Base-by-base conservation (phyloP, 805 yeast species). In the Torulaspora microellipsoides region DNA sequence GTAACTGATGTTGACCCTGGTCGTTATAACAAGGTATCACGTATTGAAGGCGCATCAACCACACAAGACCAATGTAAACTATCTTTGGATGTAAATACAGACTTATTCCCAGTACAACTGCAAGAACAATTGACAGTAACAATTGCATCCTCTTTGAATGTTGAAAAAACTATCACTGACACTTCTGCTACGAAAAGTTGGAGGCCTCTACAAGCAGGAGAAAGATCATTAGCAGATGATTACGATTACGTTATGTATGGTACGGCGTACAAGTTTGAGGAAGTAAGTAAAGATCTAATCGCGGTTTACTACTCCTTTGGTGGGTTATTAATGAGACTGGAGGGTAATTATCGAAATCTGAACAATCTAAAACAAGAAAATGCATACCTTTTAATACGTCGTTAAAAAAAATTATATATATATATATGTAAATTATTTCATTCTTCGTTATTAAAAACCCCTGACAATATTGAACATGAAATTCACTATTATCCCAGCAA, bases 161-260 rank as follows among this genome's bases (percentile, higher is more conserved):
- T 75, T 11, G 67, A 60, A 4, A 75, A 76, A 29, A 55, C 64
- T 61, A 49, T 70, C 48, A 73, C 70, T 58, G 62, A 74, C 64
- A 42, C 49, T 10, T 51, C 55, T 4, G 57, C 58, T n/a, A 54
- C 62, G 32, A 49, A 48, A 17, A 67, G 71, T 15, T 70, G 74
- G 74, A 70, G 73, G 59, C 72, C 73, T 14, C 95, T 96, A 35
- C 85, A 77, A 66, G 76, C 85, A 10, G 85, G 83, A 46, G 96
- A 89, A 54, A 78, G 83, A 60, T 78, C 95, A 5, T 74, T 91
- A 58, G 96, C 96, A 53, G 97, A 91, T 64, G 98, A 93, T 62
- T 91, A 89, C 70, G 98, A 91, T 66, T 93, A 93, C 59, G 98
- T 93, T 53, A 91, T 93, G 98, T 81, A 90, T 64, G 99, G 99